Conservation (phyloP, 495 filamentous ascomycete genomes). For the Rostrohypoxylon terebratum region DNA sequence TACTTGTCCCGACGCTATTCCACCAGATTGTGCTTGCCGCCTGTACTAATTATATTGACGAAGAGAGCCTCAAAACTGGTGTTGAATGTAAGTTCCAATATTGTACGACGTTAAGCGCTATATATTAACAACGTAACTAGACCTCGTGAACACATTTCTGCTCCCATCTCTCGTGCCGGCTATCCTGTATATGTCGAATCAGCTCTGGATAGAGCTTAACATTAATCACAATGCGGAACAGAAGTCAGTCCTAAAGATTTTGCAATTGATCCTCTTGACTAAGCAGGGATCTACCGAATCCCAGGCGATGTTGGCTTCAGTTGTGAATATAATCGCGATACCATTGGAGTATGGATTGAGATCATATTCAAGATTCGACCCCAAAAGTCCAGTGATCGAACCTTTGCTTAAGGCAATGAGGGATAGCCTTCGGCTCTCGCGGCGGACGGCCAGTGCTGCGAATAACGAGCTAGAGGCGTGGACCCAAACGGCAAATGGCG, state of each 20-base stretch:
- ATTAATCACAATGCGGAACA: constrained; percentile 49
- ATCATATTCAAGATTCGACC: constrained; percentile 75
- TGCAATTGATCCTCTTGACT: constrained; percentile 80
- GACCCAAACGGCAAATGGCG: constrained; percentile 70
- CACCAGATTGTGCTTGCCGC: constrained; percentile 84
- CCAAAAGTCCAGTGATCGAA: constrained; percentile 75
- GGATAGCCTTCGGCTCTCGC: constrained; percentile 71
- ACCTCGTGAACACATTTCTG: constrained; percentile 89
- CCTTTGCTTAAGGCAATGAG: constrained; percentile 77
- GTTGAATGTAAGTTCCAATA: constrained; percentile 76
- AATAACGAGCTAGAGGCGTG: constrained; percentile 82
- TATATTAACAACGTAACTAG: constrained; percentile 52
- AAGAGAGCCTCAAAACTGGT: constrained; percentile 86
- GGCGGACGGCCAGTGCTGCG: constrained; percentile 71
- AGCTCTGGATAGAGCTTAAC: constrained; percentile 73
- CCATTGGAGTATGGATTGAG: constrained; percentile 80
- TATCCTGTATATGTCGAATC: constrained; percentile 81
- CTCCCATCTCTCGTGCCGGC: constrained; percentile 87
- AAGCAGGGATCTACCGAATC: constrained; percentile 84
- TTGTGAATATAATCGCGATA: constrained; percentile 84
- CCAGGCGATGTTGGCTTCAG: constrained; percentile 80
- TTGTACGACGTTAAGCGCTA: neutral
- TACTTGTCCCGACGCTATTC: constrained; percentile 90
- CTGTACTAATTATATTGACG: constrained; percentile 73
- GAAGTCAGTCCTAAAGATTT: constrained; percentile 77